These are phyloP conservation scores for Naganishia kalamii DNA, from an alignment of 768 basidiomycete species.

Conservation along the genomic window DNA sequence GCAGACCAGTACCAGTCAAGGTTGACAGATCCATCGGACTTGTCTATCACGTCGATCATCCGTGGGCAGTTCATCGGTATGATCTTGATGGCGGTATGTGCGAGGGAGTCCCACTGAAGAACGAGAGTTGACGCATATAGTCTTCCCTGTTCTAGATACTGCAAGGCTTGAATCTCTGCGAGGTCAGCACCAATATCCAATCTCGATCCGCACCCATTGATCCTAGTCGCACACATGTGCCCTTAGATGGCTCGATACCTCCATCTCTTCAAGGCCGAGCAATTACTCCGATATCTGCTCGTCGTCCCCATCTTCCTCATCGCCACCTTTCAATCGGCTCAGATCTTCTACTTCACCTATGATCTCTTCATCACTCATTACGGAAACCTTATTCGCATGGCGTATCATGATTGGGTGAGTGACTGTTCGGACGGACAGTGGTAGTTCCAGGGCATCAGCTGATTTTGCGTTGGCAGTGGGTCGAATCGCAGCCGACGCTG, in stretches of 20 bases:
- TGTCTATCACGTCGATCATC: not conserved
- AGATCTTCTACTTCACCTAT: constrained; percentile 8
- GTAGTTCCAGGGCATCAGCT: too few species aligned
- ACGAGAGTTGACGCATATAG: not conserved
- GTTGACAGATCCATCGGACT: not conserved
- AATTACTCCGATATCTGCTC: not conserved
- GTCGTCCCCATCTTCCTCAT: constrained; percentile 13
- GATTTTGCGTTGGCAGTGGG: not conserved
- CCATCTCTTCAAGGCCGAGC: not conserved
- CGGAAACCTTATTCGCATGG: not conserved
- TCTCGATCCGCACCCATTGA: not conserved
- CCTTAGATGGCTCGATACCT: constrained; percentile 13
- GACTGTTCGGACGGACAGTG: too few species aligned
- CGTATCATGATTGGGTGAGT: constrained; percentile 16
- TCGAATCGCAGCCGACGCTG: constrained; percentile 4
- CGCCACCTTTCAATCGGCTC: not conserved
- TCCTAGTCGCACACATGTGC: too few species aligned
- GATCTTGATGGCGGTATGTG: constrained; percentile 8
- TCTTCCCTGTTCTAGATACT: not conserved
- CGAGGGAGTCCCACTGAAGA: not conserved
- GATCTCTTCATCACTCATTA: not conserved
- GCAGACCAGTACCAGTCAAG: not conserved
- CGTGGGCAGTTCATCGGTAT: not conserved
- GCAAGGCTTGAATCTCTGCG: constrained; percentile 8
- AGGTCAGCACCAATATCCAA: not conserved